Evolutionary conservation across 2,329 filamentous ascomycete species (phyloP), one percentile per base, ranked within the genome.

Genomic region (Neonectria sp.): DNA sequence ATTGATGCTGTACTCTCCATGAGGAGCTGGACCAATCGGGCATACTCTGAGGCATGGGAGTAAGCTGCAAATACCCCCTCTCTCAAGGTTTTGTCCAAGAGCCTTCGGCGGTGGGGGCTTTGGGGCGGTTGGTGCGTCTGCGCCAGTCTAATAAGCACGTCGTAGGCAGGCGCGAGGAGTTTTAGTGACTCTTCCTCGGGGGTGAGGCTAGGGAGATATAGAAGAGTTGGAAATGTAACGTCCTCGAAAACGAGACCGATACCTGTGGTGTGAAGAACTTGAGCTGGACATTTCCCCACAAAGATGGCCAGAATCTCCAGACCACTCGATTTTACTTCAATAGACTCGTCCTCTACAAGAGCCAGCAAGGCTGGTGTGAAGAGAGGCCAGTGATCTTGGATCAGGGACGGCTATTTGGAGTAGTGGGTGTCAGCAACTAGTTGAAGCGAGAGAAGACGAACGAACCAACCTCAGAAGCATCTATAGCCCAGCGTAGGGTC

Each of bases 161-260:
- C 84, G 71, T 95, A 97, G 0, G 92, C 90, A 7, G 86, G 84
- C 6, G 79, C 76, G 1, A 97, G 86, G 3, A 98, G 82, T 2
- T 77, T 75, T 2, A 92, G 76, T 4, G 93, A 93, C 63, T 96
- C 92, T 0, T 85, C 77, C 74, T 93, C 92, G 0, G 93, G 90
- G 0, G 94, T 97, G 48, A 97, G 83, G 13, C 86, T 89, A 0
- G 95, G 95, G 6, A 97, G 85, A 73, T 90, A 93, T 8, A 92
- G 86, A n/a, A 97, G 86, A 40, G 91, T 90, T 1, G 94, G 93
- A 70, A 91, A 86, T 2, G 94, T 80, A 3, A 91, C 88, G 24
- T 94, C 88, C 74, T 91, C 87, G 68, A 95, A 92, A 29, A 95
- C 87, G 15, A 86, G 81, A 25, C 86, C 87, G 8, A 95, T 87